Evolutionary conservation across 176 grass and related monocot species (phyloP), one percentile per base, ranked within the genome.

Genomic region (Avena eriantha): DNA sequence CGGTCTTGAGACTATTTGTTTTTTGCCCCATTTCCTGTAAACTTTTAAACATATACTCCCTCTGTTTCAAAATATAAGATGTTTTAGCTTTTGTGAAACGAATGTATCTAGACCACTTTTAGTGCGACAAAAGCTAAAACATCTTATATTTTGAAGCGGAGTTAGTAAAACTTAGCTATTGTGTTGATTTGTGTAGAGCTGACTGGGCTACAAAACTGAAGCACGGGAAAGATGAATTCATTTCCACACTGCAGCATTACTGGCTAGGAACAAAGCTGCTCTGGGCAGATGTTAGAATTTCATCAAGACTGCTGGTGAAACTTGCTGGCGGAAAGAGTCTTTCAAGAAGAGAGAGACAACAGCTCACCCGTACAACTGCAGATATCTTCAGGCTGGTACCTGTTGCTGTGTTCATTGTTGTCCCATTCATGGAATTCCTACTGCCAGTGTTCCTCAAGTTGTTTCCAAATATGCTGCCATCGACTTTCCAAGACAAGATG

Each of bases 391-490:
- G 91, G 83, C 86, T 98, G 82, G 91, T 98, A 46, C 93, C 95
- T 39, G 80, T 98, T 87, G 93, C 91, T 73, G 91, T 98, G 75
- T 98, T 98, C 88, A 95, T 95, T 24, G 82, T 95, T 86, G 95
- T 98, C 84, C 95, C 95, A 77, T 98, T 98, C 84, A 98, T 98
- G 95, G 93, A 98, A 79, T 93, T 98, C 77, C 88, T 95, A 78
- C 69, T 98, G 60, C 95, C 95, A 26, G 87, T 95, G 53, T 93
- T 95, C 67, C 91, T 98, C 45, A 98, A 95, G 68, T 59, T 98
- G 59, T 98, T 95, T 61, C 95, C 95, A 83, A 92, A 98, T 83
- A 98, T 98, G 95, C 76, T 98, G 24, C 95, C 95, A 29, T 98
- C 93, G 73, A 98, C 93, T 73, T 98, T 98, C 83, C 89, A 98